Percentiles rank a stretch among this genome's conserved stretches.
Conservation (phyloP, 805 yeast genomes). For the Starmerella apis region DNA sequence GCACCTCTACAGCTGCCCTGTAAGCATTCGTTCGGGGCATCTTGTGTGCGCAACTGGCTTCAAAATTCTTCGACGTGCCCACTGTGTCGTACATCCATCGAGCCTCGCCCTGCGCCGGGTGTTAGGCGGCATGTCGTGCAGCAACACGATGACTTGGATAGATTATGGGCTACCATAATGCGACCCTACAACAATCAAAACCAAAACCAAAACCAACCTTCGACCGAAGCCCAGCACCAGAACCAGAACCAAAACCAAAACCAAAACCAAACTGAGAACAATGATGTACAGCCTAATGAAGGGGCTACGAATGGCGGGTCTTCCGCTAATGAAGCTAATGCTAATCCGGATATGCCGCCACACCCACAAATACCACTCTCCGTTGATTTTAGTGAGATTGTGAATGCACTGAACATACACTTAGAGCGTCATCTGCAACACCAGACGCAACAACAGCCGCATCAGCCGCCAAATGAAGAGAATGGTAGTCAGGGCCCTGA, state of each 20-base stretch:
- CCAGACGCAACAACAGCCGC: not conserved
- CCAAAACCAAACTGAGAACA: too few species aligned
- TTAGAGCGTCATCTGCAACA: not conserved
- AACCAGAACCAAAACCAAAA: too few species aligned
- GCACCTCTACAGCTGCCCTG: slow-evolving; percentile 70
- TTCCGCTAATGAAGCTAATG: not conserved
- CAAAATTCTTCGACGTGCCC: slow-evolving; percentile 70
- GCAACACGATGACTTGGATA: not conserved
- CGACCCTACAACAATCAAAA: not conserved
- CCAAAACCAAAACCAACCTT: not conserved
- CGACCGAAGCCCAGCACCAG: not conserved
- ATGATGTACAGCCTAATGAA: too few species aligned
- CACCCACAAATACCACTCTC: not conserved
- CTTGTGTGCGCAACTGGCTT: slow-evolving; percentile 82
- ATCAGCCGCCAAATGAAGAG: not conserved
- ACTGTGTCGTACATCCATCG: slow-evolving; percentile 57
- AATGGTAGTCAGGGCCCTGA: not conserved
- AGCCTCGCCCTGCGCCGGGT: slow-evolving; percentile 17
- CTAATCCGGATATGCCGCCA: not conserved
- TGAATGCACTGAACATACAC: not conserved
- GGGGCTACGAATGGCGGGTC: not conserved
- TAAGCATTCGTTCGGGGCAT: slow-evolving; percentile 73
- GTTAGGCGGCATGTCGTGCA: not conserved
- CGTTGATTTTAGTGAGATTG: not conserved
- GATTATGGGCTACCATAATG: not conserved